Base-by-base conservation (phyloP, 169 alveolate species). In the Plasmodium vivax region DNA sequence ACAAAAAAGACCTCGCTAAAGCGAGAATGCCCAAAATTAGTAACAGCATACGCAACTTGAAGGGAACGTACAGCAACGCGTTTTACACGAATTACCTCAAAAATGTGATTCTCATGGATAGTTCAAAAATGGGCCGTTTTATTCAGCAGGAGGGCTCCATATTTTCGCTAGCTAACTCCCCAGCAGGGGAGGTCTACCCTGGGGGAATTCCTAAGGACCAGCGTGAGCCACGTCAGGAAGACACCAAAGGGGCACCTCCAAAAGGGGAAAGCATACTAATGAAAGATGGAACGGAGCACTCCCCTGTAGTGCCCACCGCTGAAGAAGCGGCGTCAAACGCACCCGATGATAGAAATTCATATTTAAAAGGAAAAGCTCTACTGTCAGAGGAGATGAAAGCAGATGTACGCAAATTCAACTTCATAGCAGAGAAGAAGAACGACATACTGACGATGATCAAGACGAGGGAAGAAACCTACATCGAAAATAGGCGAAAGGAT, bases 41-140 rank as follows among this genome's bases (percentile, higher is more conserved):
- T 19, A 90, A 90, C 51, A 62, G 30, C 16, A 81, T 90, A 82
- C 90, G 83, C 14, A 62, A 82, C 36, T 71, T 90, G 68, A 90
- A 79, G 81, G 62, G 92, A 23, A 16, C 72, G 54, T 90, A 90
- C 45, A 79, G 45, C 38, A 90, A 90, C 74, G 83, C 73, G 23
- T 90, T 90, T 19, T 83, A 71, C n/a, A 90, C 94, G 41, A 74
- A 74, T 43, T 90, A 90, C 81, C 23, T 90, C 38, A 90, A 90
- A 90, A 79, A 81, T 87, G 71, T 87, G 3, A 54, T 87, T 56
- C 71, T 87, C 41, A 87, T 87, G 93, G 93, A 87, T 43, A 75
- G 58, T 27, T 19, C 41, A 47, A 87, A 87, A 51, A 34, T 43
- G 10, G 1, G 19, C 38, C 45, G 75, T 23, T 84, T 84, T 72